A percentile compares a stretch with the other conserved stretches of the same genome.
phyloP scores from a whole-genome alignment of 2,329 filamentous ascomycete genomes.

The Ascochyta clinopodiicola region DNA sequence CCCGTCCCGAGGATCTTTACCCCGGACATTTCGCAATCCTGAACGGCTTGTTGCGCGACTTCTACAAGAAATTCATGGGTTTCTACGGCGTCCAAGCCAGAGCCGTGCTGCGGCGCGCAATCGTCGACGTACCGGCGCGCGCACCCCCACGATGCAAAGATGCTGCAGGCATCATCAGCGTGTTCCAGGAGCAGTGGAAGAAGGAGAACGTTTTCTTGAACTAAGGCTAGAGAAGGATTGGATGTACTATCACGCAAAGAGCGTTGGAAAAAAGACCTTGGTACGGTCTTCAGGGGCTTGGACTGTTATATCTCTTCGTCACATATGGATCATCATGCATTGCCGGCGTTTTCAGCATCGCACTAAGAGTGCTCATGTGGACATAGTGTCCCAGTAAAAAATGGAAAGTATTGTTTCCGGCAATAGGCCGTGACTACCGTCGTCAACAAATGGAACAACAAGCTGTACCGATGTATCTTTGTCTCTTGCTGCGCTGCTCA shows the following conservation, averaged over 20 bases:
- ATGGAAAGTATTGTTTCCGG: not conserved
- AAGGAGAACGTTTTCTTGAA: conserved; percentile 30
- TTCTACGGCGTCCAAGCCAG: conserved; percentile 81
- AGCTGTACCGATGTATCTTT: not conserved
- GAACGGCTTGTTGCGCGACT: conserved; percentile 64
- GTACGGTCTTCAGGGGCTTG: not conserved
- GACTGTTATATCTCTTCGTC: conserved; percentile 4
- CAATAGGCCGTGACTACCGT: not conserved
- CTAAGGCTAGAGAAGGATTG: not conserved
- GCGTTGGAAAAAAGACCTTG: too few relatives aligned
- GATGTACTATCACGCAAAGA: not conserved
- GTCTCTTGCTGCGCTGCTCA: too few relatives aligned
- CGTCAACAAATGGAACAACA: not conserved
- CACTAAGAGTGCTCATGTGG: not conserved
- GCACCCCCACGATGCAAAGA: conserved; percentile 34
- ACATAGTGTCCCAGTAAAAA: not conserved
- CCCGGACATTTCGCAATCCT: conserved; percentile 59
- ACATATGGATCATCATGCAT: conserved; percentile 11
- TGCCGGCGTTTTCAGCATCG: conserved; percentile 8
- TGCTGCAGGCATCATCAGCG: conserved; percentile 38
- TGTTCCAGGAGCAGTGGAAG: conserved; percentile 43
- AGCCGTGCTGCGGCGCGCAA: conserved; percentile 71
- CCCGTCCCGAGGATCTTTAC: conserved; percentile 61
- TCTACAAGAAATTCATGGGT: conserved; percentile 75
- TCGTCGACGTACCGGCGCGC: conserved; percentile 72